Evolutionary conservation across 495 filamentous ascomycete species (phyloP), one percentile per base, ranked within the genome.

Genomic region (Aspergillus sparsus): DNA sequence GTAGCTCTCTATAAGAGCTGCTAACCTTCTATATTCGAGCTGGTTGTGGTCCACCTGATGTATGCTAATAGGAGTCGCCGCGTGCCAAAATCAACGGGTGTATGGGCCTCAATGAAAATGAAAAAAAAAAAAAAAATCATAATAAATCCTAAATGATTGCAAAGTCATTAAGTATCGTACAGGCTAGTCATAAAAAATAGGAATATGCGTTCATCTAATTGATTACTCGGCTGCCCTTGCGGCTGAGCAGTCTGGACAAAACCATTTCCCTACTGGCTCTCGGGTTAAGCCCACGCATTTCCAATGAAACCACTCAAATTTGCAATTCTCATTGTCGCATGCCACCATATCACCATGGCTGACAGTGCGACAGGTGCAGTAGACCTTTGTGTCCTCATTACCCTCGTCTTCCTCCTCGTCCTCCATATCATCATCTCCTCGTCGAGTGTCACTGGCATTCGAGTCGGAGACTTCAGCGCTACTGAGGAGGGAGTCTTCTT

Each of bases 251-350:
- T 87, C 81, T 37, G 89, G 89, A 75, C 94, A 98, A 69, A 89
- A 93, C 94, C 94, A 98, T 47, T 86, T 92, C 18, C 93, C 94
- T 52, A 85, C 85, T 3, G 94, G 94, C 73, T 98, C 93, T 58
- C 85, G 85, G 62, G 87, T 93, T 62, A 98, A 78, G 2, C 91
- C 90, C 52, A 98, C 93, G 69, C 94, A 98, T 62, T 82, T 87
- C 92, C 93, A 98, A 78, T 98, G 94, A 74, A 98, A 98, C 94
- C 94, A 98, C 76, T 98, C 93, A 71, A 86, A 94, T 27, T 88
- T 85, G 77, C 94, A 98, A 57, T 87, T 81, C 46, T 91, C 88
- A 64, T 98, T 97, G 75, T 98, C 94, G 74, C 94, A 98, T 4
- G 92, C 94, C 34, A 98, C 93, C 94, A 98, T 98, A 69, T 97